Conservation (phyloP, 352 stramenopile genomes). For the Saprolegnia parasitica region DNA sequence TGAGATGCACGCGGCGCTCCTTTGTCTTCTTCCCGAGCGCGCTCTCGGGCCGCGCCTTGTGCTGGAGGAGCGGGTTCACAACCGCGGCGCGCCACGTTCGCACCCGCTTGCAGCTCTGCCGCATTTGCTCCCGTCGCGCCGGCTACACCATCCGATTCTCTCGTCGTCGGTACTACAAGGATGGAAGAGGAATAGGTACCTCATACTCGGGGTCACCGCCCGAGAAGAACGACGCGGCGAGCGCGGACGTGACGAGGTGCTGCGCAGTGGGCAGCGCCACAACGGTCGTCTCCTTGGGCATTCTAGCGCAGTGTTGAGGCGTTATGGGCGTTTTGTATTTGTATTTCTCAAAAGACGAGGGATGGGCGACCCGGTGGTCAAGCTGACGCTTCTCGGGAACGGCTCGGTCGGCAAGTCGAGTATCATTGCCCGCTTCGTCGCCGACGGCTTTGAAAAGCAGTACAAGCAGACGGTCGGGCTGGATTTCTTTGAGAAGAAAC, state of each 20-base stretch:
- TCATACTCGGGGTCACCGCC: background rate
- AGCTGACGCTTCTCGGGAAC: constrained; percentile 82
- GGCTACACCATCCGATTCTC: background rate
- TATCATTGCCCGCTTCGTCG: constrained; percentile 77
- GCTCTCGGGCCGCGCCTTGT: constrained; percentile 41
- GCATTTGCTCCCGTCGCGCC: constrained; percentile 38
- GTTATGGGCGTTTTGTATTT: background rate
- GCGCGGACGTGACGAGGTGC: background rate
- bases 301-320: background rate
- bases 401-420: constrained; percentile 83
- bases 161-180: no score
- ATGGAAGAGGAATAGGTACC: no score
- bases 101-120: constrained; percentile 72
- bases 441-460: constrained; percentile 68
- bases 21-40: constrained; percentile 42
- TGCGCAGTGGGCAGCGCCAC: background rate
- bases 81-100: constrained; percentile 57
- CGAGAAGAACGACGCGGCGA: background rate
- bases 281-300: background rate
- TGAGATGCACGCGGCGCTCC: constrained; percentile 66
- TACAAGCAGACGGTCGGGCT: constrained; percentile 87
- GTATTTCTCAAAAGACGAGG: no score
- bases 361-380: constrained; percentile 34
- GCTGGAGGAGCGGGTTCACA: constrained; percentile 60
- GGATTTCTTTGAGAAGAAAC: constrained; percentile 86